Base-by-base conservation (phyloP, 768 basidiomycete genomes). In the Boletus sp. region DNA sequence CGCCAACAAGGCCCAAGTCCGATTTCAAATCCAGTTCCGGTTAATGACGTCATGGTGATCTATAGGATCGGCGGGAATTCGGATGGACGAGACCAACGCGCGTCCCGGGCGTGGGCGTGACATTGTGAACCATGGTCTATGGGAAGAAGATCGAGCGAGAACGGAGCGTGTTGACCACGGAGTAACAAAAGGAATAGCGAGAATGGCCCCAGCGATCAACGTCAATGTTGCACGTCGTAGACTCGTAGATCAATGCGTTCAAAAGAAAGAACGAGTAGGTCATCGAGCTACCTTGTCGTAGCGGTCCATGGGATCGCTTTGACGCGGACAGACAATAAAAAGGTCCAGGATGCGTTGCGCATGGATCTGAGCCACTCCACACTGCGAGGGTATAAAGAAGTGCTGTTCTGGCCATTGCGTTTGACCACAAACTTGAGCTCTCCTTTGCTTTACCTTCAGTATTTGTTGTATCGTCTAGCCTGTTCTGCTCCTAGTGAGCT, bases 331-430 rank as follows among this genome's bases (percentile, higher is more conserved):
- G 40, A 30, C 35, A 49, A 49, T 48, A 6, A 5, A 6, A 28
- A 7, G 33, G 30, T 10, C n/a, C 37, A 8, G 2, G 5, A 5
- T 32, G 17, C 28, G 15, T 41, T 20, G 24, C 5, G 9, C 29
- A 10, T 2, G 11, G 24, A 40, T 42, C 11, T n/a, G 17, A 18
- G 4, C 35, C 29, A 46, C 58, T 32, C 36, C 20, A 6, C 32
- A 40, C 39, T 17, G 15, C n/a, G 47, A 56, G 6, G 36, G 17
- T 50, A 62, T 61, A 62, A 61, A 61, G 30, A 35, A 28, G 14
- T 11, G n/a, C 11, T 30, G 0, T 40, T 29, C 33, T 40, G 1
- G 28, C 24, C 4, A 1, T 44, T 4, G 24, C 24, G 40, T 28
- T 6, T 5, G 29, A 24, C 24, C 24, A 24, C 24, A 3, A 24